These are phyloP conservation scores for Jatropha podagrica DNA, from an alignment of 441 rosid genomes.

Conservation along the genomic window DNA sequence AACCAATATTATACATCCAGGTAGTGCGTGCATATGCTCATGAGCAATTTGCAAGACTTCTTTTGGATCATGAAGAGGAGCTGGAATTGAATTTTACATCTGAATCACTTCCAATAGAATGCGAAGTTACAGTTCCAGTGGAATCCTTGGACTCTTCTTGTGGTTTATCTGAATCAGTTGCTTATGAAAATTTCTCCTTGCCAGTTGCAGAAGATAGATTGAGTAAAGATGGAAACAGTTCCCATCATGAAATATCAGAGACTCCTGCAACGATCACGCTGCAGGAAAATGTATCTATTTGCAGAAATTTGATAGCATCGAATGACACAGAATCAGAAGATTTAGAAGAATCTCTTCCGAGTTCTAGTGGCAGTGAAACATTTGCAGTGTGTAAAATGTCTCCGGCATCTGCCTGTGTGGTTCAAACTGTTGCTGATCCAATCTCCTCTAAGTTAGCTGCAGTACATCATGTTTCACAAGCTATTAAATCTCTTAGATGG, in stretches of 20 bases:
- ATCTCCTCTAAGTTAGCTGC: constrained; percentile 87
- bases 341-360: constrained; percentile 29
- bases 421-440: constrained; percentile 58
- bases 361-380: constrained; percentile 32
- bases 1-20: constrained; percentile 37
- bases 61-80: constrained; percentile 66
- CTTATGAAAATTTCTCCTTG: constrained; percentile 34
- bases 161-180: constrained; percentile 40
- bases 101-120: constrained; percentile 56
- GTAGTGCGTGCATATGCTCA: constrained; percentile 95
- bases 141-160: constrained; percentile 45
- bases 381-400: constrained; percentile 39
- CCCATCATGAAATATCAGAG: constrained; percentile 32
- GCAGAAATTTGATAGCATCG: constrained; percentile 32
- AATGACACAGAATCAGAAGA: constrained; percentile 26
- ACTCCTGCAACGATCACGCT: constrained; percentile 39
- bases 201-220: constrained; percentile 34
- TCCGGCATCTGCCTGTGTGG: constrained; percentile 39
- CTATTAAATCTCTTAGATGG: constrained; percentile 94
- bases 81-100: constrained; percentile 58
- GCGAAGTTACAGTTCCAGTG: constrained; percentile 55
- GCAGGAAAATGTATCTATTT: constrained; percentile 37
- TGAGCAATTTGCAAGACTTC: constrained; percentile 93
- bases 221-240: constrained; percentile 26
- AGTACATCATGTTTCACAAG: constrained; percentile 93